Base-by-base conservation (phyloP, 1,284 basidiomycete genomes). In the Stygiomarasmius scandens region DNA sequence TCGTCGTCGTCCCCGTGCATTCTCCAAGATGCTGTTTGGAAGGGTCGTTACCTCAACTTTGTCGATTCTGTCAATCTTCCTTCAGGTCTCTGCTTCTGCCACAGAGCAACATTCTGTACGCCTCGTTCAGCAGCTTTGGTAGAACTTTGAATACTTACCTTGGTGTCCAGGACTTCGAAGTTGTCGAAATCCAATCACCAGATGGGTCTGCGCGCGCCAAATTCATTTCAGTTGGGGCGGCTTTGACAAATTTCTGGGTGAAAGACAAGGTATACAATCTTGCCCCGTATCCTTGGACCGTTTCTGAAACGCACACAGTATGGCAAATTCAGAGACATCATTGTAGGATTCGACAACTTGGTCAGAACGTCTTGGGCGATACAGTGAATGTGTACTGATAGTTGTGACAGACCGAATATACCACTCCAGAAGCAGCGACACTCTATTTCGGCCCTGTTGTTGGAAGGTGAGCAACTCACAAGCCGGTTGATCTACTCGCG, bases 191-290 rank as follows among this genome's bases (percentile, higher is more conserved):
- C 1, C 59, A 59, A 20, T 72, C 77, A 3, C 75, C 75, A 5
- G 78, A 79, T 61, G 71, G 67, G 10, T 79, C 78, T 10, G 68
- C 70, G 19, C 66, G 66, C 46, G 77, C 76, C n/a, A 65, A 68
- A 34, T 78, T 78, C 61, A 74, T 79, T 43, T 64, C 74, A n/a
- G 71, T 63, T 46, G 77, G 77, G 11, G 77, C 77, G 32, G 76
- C 71, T 1, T 52, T 71, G 3, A 76, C 73, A 8, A 74, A 75
- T 59, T 70, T 79, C 34, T 78, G 73, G 73, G 77, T 79, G 10
- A 73, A 75, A 56, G 78, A 80, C 69, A 78, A 77, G 63, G 72
- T 69, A 48, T 32, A 14, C 14, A n/a, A 49, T 29, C 22, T 16
- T 32, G 6, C 20, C 9, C 12, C 51, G 20, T 20, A 24, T 16